Percentiles rank a stretch among this genome's conserved stretches.
These are phyloP conservation scores for Penicillium rolfsii DNA, from an alignment of 2,329 filamentous ascomycete genomes.

Conservation along the genomic window DNA sequence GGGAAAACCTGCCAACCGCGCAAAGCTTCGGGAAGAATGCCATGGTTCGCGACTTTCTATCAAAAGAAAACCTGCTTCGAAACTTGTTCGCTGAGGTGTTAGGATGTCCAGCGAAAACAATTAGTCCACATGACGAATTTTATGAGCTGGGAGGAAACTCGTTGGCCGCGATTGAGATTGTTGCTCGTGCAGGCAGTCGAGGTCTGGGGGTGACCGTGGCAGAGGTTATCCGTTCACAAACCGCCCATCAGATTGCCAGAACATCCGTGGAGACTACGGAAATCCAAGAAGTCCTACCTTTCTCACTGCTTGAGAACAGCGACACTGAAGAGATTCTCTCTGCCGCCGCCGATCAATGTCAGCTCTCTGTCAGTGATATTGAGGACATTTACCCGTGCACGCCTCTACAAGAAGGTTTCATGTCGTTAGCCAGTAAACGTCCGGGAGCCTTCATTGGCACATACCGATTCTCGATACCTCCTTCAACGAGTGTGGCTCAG, in stretches of 20 bases:
- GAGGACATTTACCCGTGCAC: constrained; percentile 46
- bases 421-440: constrained; percentile 27
- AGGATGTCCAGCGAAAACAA: neutral
- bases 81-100: neutral
- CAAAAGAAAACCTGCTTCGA: neutral
- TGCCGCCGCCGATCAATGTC: constrained; percentile 5
- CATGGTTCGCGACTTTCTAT: neutral
- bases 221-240: constrained; percentile 12
- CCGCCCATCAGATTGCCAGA: neutral
- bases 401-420: constrained; percentile 43
- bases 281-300: neutral
- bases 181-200: constrained; percentile 22
- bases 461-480: constrained; percentile 7
- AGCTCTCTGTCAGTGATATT: constrained; percentile 23
- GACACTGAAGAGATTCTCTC: neutral
- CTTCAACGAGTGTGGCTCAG: neutral
- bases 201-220: constrained; percentile 25
- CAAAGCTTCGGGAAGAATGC: neutral
- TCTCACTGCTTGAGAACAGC: constrained; percentile 3
- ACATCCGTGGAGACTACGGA: neutral
- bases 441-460: constrained; percentile 9
- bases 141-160: constrained; percentile 39
- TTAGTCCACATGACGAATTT: constrained; percentile 28
- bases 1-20: neutral
- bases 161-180: constrained; percentile 35